These are phyloP conservation scores for Fagus sylvatica DNA, from an alignment of 306 rosid genomes.

Conservation along the genomic window DNA sequence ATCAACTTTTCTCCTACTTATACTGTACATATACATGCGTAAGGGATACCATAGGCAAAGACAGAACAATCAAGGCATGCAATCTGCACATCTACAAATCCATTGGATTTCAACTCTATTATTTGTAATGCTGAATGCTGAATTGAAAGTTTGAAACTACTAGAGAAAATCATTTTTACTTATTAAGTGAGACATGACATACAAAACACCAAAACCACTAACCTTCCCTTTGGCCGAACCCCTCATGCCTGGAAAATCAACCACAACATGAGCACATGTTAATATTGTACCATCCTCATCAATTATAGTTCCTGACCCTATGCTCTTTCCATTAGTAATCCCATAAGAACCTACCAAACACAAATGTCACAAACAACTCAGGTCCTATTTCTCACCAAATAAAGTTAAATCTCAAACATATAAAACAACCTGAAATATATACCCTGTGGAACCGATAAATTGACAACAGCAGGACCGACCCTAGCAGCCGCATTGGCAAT, in stretches of 20 bases:
- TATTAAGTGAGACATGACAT: neutral
- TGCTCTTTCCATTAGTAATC: constrained; percentile 42
- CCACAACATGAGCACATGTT: constrained; percentile 87
- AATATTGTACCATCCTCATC: constrained; percentile 77
- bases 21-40: too few species aligned
- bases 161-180: neutral
- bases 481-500: constrained; percentile 86
- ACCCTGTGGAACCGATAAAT: constrained; percentile 64
- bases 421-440: constrained; percentile 1
- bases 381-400: neutral
- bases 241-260: constrained; percentile 52
- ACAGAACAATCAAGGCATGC: too few species aligned
- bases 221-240: constrained; percentile 73
- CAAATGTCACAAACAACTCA: constrained; percentile 1
- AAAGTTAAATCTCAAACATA: neutral
- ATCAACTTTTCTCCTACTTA: neutral
- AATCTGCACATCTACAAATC: neutral
- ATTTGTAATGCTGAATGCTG: constrained; percentile 8
- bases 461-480: constrained; percentile 88
- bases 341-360: constrained; percentile 49
- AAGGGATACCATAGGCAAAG: too few species aligned
- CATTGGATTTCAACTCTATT: neutral
- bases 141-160: constrained; percentile 1
- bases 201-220: constrained; percentile 24
- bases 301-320: constrained; percentile 87